Percentiles rank a stretch among this genome's conserved stretches.
Conservation (phyloP, 306 rosid species). For the Vigna mungo region DNA sequence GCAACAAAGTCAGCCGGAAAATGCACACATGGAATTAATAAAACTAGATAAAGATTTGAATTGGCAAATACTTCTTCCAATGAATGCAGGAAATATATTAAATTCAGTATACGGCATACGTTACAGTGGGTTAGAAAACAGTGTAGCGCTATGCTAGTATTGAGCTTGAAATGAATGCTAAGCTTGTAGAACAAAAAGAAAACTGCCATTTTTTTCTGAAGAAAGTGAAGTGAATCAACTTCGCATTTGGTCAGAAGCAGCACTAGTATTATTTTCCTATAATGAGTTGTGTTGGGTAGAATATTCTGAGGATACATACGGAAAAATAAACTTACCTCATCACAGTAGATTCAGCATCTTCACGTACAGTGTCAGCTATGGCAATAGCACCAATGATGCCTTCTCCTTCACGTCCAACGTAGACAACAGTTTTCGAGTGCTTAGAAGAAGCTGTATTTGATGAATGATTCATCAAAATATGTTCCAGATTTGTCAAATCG, state of each 20-base stretch:
- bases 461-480: conserved; percentile 59
- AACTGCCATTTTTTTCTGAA: conserved; percentile 29
- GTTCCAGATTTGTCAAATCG: conserved; percentile 66
- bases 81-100: conserved; percentile 26
- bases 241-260: conserved; percentile 32
- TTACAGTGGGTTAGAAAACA: conserved; percentile 21
- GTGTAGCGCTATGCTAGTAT: conserved; percentile 4
- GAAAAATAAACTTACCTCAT: conserved; percentile 55
- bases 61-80: conserved; percentile 29
- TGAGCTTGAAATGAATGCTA: conserved; percentile 32
- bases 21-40: conserved; percentile 34
- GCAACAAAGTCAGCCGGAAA: conserved; percentile 51
- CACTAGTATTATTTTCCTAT: conserved; percentile 31
- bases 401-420: conserved; percentile 95
- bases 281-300: neutral
- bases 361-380: conserved; percentile 86
- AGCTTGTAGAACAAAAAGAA: neutral
- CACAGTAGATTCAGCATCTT: conserved; percentile 80
- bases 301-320: conserved; percentile 16
- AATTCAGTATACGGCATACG: neutral
- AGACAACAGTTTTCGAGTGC: conserved; percentile 84
- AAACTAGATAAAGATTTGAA: conserved; percentile 2
- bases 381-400: conserved; percentile 89
- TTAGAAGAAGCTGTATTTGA: conserved; percentile 57
- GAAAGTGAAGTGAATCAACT: conserved; percentile 3